Percentiles rank a stretch among this genome's conserved stretches.
Conservation (phyloP, 2,329 filamentous ascomycete genomes). For the Talaromyces marneffei region DNA sequence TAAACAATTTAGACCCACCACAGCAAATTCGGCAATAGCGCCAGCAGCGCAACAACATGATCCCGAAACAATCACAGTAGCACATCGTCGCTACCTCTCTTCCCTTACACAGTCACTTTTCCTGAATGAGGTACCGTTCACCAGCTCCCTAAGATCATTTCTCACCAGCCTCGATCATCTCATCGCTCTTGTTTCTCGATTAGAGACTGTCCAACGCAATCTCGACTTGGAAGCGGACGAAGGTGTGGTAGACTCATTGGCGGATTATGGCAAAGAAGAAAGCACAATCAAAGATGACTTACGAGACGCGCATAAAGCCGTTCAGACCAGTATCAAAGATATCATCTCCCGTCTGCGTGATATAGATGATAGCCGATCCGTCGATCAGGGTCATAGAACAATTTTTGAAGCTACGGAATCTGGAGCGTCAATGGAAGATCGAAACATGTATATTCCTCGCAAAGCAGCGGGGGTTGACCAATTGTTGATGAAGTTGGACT, state of each 20-base stretch:
- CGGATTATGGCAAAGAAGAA: conserved; percentile 68
- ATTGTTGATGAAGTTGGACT: conserved; percentile 85
- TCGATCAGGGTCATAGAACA: conserved; percentile 29
- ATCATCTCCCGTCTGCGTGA: conserved; percentile 52
- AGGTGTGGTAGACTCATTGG: conserved; percentile 70
- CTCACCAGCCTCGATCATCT: conserved; percentile 66
- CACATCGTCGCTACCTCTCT: conserved; percentile 70
- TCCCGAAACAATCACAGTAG: conserved; percentile 74
- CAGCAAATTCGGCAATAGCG: conserved; percentile 9
- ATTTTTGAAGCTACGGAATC: conserved; percentile 23
- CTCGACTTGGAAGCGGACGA: conserved; percentile 77
- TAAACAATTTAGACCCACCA: neutral
- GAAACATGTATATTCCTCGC: conserved; percentile 58
- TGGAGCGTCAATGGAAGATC: conserved; percentile 22
- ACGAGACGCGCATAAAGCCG: conserved; percentile 54
- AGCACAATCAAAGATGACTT: conserved; percentile 60
- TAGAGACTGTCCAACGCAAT: conserved; percentile 70
- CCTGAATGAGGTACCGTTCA: conserved; percentile 38
- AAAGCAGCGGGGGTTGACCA: conserved; percentile 75
- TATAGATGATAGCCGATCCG: conserved; percentile 54
- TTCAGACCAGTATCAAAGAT: conserved; percentile 63
- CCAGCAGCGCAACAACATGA: conserved; percentile 53
- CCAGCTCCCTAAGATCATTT: conserved; percentile 32
- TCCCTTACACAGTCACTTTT: conserved; percentile 51
- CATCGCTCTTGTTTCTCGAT: conserved; percentile 66